phyloP scores from a whole-genome alignment of 2,329 filamentous ascomycete genomes.

The Tolypocladium ophioglossoides region DNA sequence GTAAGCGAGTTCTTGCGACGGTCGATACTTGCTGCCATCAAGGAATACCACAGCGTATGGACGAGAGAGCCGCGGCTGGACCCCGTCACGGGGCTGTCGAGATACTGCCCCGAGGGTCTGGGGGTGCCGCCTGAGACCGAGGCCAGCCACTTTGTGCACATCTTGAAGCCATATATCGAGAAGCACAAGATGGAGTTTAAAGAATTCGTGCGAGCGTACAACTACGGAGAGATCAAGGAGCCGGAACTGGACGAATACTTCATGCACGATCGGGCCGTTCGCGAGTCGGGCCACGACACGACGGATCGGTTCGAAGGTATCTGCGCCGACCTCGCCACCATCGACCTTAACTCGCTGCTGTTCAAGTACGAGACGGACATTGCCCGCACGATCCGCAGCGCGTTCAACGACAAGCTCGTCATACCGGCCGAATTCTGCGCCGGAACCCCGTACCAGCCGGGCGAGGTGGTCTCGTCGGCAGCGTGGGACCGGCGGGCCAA shows the following conservation, averaged over 20 bases:
- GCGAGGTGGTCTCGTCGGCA: constrained; percentile 70
- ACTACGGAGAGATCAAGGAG: constrained; percentile 63
- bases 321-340: constrained; percentile 80
- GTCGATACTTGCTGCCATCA: constrained; percentile 84
- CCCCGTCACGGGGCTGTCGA: constrained; percentile 64
- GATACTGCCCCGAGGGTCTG: constrained; percentile 72
- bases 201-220: constrained; percentile 84
- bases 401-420: constrained; percentile 74
- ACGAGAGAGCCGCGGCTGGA: constrained; percentile 69
- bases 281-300: constrained; percentile 95
- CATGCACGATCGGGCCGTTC: constrained; percentile 86
- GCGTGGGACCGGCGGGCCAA: constrained; percentile 85
- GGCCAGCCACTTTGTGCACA: constrained; percentile 73
- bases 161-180: constrained; percentile 70
- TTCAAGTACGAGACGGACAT: constrained; percentile 98
- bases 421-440: constrained; percentile 76
- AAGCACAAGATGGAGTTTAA: constrained; percentile 76
- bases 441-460: constrained; percentile 48
- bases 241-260: constrained; percentile 93
- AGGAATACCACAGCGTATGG: constrained; percentile 92
- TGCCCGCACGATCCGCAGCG: constrained; percentile 68
- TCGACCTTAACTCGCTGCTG: constrained; percentile 86
- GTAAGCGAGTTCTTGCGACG: constrained; percentile 71
- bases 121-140: constrained; percentile 91
- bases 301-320: constrained; percentile 85